Percentiles rank a stretch among this genome's conserved stretches.
Evolutionary conservation across 2,329 filamentous ascomycete species (phyloP).

Genomic region (Colletotrichum karsti): DNA sequence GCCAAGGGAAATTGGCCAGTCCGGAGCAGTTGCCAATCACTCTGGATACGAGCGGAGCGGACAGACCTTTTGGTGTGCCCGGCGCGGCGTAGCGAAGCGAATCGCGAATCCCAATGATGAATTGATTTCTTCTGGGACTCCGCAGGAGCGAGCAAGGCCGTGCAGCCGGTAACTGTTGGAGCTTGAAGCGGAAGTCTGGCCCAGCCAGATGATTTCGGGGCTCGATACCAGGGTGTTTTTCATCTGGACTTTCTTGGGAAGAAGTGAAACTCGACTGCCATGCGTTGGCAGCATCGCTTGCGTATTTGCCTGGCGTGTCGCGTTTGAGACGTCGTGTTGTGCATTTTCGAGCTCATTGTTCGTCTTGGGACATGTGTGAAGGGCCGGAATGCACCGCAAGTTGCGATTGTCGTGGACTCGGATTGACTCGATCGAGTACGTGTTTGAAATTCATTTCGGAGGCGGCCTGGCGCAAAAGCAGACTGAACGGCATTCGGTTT

Average conservation of each 20-base stretch:
- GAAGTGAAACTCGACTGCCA: constrained; percentile 13
- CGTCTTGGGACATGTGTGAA: background rate
- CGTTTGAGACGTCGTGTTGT: constrained; percentile 14
- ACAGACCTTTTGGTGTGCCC: constrained; percentile 8
- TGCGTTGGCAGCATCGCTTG: constrained; percentile 1
- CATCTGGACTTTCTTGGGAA: constrained; percentile 8
- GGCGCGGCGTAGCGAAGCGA: constrained; percentile 1
- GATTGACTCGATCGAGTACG: background rate
- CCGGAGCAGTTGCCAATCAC: constrained; percentile 13
- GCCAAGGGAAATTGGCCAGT: constrained; percentile 10
- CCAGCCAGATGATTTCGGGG: background rate
- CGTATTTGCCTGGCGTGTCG: constrained; percentile 11
- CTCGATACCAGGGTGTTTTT: background rate
- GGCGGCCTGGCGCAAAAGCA: no score
- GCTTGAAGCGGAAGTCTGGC: background rate
- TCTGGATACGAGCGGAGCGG: constrained; percentile 23
- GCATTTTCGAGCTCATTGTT: background rate
- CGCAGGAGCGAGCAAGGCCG: background rate
- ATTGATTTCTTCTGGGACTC: background rate
- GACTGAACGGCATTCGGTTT: background rate
- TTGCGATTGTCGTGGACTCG: background rate
- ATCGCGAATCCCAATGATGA: constrained; percentile 16
- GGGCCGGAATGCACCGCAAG: background rate
- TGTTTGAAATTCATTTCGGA: no score
- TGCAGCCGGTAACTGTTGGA: background rate